phyloP scores from a whole-genome alignment of 73 alveolate genomes.

The Paramecium tetraurelia region DNA sequence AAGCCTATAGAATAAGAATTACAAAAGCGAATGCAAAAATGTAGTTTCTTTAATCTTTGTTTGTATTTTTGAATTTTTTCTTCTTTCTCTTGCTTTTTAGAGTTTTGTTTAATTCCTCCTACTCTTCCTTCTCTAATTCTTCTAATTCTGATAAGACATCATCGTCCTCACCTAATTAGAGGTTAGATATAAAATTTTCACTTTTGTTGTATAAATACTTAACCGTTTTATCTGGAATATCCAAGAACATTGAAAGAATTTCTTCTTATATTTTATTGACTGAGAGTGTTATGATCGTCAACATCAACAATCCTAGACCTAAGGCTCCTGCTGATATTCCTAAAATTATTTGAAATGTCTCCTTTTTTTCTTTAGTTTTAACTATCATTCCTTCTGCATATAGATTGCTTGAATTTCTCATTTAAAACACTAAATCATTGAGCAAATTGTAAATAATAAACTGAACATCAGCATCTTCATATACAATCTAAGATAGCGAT shows the following conservation, averaged over 20 bases:
- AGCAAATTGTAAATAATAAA: background rate
- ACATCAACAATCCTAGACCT: background rate
- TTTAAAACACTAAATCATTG: constrained; percentile 15
- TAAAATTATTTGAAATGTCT: background rate
- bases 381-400: background rate
- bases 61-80: constrained; percentile 49
- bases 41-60: background rate
- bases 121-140: constrained; percentile 32
- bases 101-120: constrained; percentile 29
- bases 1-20: background rate
- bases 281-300: background rate
- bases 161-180: constrained; percentile 57
- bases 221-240: constrained; percentile 52
- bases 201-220: constrained; percentile 43
- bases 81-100: constrained; percentile 36
- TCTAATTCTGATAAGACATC: constrained; percentile 52
- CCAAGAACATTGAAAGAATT: constrained; percentile 41
- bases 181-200: constrained; percentile 53
- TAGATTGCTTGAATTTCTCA: background rate
- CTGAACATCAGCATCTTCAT: background rate
- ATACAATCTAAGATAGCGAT: background rate
- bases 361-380: background rate
- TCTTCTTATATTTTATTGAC: constrained; percentile 45
- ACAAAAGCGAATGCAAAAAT: background rate
- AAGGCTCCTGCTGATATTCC: constrained; percentile 40